phyloP scores from a whole-genome alignment of 148 eudicot species.

The Rhododendron vialii region DNA sequence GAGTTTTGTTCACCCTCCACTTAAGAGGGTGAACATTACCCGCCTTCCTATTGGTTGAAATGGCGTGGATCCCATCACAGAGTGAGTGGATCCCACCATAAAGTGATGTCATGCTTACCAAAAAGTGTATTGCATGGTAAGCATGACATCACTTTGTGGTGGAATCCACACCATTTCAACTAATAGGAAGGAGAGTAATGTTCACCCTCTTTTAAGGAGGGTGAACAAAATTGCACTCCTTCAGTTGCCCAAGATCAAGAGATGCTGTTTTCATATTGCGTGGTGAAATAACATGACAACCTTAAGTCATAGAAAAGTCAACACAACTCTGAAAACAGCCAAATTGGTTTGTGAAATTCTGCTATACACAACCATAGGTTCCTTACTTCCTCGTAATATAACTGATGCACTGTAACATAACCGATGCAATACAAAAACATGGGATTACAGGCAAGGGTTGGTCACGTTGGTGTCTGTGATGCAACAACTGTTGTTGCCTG shows the following conservation, averaged over 20 bases:
- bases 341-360: neutral
- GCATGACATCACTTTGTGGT: too few relatives aligned
- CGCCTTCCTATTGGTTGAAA: too few relatives aligned
- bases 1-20: too few relatives aligned
- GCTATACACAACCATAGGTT: neutral
- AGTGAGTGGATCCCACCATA: too few relatives aligned
- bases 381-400: neutral
- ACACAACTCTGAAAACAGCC: neutral
- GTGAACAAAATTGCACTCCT: too few relatives aligned
- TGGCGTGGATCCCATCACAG: too few relatives aligned
- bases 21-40: too few relatives aligned
- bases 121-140: too few relatives aligned
- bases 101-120: too few relatives aligned
- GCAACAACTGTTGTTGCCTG: neutral
- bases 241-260: neutral
- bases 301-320: neutral
- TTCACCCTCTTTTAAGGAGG: too few relatives aligned
- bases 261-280: neutral
- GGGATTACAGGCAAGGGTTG: neutral
- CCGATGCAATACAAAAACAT: neutral
- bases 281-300: neutral
- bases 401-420: neutral
- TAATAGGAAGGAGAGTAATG: too few relatives aligned
- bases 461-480: neutral
- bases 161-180: too few relatives aligned